Conservation (phyloP, 2,329 filamentous ascomycete genomes). For the Apiospora malaysiana region DNA sequence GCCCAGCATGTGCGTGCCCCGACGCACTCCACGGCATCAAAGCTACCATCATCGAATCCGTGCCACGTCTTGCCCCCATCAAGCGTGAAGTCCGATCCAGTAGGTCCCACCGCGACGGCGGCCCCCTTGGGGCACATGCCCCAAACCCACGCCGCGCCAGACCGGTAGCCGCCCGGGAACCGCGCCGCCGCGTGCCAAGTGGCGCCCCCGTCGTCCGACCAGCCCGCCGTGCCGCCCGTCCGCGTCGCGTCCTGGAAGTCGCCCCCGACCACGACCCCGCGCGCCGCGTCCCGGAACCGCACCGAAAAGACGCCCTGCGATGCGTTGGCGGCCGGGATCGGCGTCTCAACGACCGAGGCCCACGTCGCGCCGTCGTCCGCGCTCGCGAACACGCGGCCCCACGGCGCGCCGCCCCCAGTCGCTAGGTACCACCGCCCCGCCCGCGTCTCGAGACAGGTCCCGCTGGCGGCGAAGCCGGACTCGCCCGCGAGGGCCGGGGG, state of each 20-base stretch:
- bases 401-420: slow-evolving; percentile 35
- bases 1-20: slow-evolving; percentile 38
- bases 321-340: slow-evolving; percentile 35
- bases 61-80: slow-evolving; percentile 39
- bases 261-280: slow-evolving; percentile 40
- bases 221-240: slow-evolving; percentile 33
- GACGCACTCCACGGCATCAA: slow-evolving; percentile 41
- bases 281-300: slow-evolving; percentile 36
- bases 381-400: slow-evolving; percentile 37
- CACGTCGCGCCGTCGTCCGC: slow-evolving; percentile 31
- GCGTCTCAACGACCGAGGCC: slow-evolving; percentile 33
- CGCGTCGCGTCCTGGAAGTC: slow-evolving; percentile 36
- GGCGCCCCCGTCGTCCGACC: slow-evolving; percentile 38
- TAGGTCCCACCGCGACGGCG: slow-evolving; percentile 41
- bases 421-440: slow-evolving; percentile 39
- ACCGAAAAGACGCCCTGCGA: slow-evolving; percentile 41
- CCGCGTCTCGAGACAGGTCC: slow-evolving; percentile 39
- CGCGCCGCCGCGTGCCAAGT: slow-evolving; percentile 35
- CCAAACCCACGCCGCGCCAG: slow-evolving; percentile 38
- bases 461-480: slow-evolving; percentile 41
- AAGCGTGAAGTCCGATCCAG: slow-evolving; percentile 39
- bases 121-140: slow-evolving; percentile 27
- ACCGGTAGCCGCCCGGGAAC: slow-evolving; percentile 41
- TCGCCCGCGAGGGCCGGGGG: slow-evolving; percentile 36
- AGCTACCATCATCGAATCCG: slow-evolving; percentile 37